Evolutionary conservation across 2,329 filamentous ascomycete species (phyloP), one percentile per base, ranked within the genome.

Genomic region (Juglanconis sp.): DNA sequence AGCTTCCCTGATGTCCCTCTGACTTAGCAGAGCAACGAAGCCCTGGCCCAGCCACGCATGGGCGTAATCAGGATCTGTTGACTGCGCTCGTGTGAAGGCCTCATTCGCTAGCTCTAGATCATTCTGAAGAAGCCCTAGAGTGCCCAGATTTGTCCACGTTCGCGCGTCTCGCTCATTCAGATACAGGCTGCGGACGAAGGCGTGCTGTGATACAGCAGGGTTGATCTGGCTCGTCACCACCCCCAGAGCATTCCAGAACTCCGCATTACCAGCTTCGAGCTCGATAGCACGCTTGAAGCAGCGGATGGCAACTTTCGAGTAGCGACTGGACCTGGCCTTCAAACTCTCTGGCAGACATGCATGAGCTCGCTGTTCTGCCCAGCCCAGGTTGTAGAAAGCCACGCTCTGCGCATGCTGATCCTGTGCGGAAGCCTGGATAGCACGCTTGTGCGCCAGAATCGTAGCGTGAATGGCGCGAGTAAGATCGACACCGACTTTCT

Each of bases 201-300:
- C 87, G 72, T 99, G 96, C 72, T 99, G 95, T 0, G 95, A 87
- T 2, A 99, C 91, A 59, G 89, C 87, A 0, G 93, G 89, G 69
- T 91, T 97, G 66, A 97, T 82, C 50, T 86, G 86, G 64, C 91
- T 93, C 2, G 95, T 97, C 32, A 91, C 92, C 3, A 98, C 91
- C 53, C 94, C 95, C 3, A 99, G 81, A 0, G 95, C 89, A 70
- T 98, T 98, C 95, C 95, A 99, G 73, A 98, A 98, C 66, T 98
- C 94, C 0, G 91, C 80, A 70, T 98, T 99, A 55, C 92, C 91
- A 6, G 93, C 90, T 73, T 99, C 96, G 1, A 97, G 81, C 74
- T 98, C 95, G 65, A 99, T 99, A 1, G 95, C 91, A 49, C 91
- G 84, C 76, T 99, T 99, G 82, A 99, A 98, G 68, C 91, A 95